phyloP scores from a whole-genome alignment of 129 eudicot species.

The Sambucus nigra region DNA sequence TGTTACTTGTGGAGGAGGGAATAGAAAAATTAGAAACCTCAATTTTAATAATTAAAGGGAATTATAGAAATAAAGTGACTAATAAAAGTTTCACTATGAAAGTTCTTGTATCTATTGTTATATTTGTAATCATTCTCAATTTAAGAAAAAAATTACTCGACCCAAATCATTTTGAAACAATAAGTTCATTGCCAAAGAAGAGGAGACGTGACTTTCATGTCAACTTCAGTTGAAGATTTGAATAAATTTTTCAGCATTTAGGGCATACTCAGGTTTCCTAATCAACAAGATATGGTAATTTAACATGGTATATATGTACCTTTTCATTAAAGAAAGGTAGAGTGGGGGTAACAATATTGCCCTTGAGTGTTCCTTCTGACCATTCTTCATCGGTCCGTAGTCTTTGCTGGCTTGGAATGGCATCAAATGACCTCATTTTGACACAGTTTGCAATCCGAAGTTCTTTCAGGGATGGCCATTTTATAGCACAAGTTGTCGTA shows the following conservation, averaged over 20 bases:
- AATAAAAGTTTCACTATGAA: too few relatives aligned
- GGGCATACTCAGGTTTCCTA: slow-evolving; percentile 1
- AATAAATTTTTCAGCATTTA: neutral
- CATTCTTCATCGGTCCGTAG: slow-evolving; percentile 9
- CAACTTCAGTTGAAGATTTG: neutral
- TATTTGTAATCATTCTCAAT: too few relatives aligned
- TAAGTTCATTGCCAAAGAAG: neutral
- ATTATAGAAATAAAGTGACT: too few relatives aligned
- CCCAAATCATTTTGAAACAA: neutral
- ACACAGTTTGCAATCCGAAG: slow-evolving; percentile 21
- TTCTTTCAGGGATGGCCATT: slow-evolving; percentile 30
- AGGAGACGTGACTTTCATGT: neutral
- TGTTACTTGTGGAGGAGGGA: too few relatives aligned
- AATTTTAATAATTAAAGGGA: too few relatives aligned
- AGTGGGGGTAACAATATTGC: slow-evolving; percentile 13
- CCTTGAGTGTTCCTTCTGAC: slow-evolving; percentile 10
- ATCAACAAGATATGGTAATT: neutral
- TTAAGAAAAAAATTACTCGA: too few relatives aligned
- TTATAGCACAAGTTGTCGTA: slow-evolving; percentile 12
- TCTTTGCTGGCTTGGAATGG: slow-evolving; percentile 14
- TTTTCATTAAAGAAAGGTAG: slow-evolving; percentile 20
- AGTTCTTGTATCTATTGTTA: too few relatives aligned
- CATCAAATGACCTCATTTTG: slow-evolving; percentile 21
- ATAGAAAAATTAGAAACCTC: too few relatives aligned
- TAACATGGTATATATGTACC: slow-evolving; percentile 18